A percentile compares a stretch with the other conserved stretches of the same genome.
Evolutionary conservation across 768 basidiomycete species (phyloP).

Genomic region (Trametes meyenii): DNA sequence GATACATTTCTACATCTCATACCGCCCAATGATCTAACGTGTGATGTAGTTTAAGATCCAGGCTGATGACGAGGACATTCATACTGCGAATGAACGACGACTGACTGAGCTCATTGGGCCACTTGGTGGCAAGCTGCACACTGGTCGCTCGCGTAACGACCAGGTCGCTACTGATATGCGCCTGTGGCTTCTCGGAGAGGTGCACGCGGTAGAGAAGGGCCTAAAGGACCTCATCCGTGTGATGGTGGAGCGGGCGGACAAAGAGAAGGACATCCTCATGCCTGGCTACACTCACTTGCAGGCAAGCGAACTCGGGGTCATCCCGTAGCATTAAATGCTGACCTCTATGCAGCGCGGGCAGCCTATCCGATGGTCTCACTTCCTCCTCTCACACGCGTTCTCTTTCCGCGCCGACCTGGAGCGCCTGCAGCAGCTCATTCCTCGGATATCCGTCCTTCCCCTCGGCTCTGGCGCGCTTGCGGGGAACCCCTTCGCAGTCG

Average conservation of each 20-base stretch:
- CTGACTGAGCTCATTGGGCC: conserved; percentile 91
- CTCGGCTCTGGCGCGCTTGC: conserved; percentile 94
- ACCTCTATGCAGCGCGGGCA: conserved; percentile 75
- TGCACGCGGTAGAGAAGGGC: conserved; percentile 62
- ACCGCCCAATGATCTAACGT: neutral
- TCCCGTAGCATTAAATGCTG: neutral
- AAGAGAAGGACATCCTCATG: conserved; percentile 86
- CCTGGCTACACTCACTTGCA: conserved; percentile 99
- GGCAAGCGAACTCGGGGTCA: conserved; percentile 46
- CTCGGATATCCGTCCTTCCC: conserved; percentile 91
- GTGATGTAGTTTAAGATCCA: conserved; percentile 65
- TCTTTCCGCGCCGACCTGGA: conserved; percentile 91
- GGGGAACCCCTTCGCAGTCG: conserved; percentile 93
- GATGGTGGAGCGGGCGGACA: conserved; percentile 90
- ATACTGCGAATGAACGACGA: conserved; percentile 96
- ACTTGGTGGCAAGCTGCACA: conserved; percentile 94
- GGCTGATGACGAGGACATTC: conserved; percentile 97
- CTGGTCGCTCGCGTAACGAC: conserved; percentile 95
- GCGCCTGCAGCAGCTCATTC: conserved; percentile 79
- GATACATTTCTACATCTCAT: neutral
- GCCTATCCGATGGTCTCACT: conserved; percentile 98
- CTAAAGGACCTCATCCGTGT: conserved; percentile 83
- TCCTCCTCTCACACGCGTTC: conserved; percentile 92
- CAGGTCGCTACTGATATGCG: conserved; percentile 99
- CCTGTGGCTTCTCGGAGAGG: conserved; percentile 88